A percentile compares a stretch with the other conserved stretches of the same genome.
Conservation (phyloP, 2,329 filamentous ascomycete genomes). For the Corinectria fuckeliana region DNA sequence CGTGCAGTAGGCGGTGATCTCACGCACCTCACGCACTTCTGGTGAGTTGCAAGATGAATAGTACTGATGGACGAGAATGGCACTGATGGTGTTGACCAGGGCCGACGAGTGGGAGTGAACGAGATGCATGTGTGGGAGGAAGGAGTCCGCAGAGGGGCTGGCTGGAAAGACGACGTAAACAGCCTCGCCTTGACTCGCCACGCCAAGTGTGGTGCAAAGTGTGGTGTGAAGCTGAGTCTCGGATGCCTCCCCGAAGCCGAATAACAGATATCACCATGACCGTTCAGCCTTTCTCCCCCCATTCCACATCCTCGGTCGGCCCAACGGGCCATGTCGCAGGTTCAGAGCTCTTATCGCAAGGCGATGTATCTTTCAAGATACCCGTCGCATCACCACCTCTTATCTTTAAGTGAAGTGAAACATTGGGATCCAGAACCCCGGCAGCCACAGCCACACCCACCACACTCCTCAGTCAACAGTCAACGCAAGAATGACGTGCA, state of each 20-base stretch:
- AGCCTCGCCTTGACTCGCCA: not conserved
- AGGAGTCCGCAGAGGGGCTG: constrained; percentile 5
- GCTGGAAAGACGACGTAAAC: not conserved
- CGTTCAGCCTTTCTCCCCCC: not conserved
- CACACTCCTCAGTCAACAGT: constrained; percentile 7
- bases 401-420: constrained; percentile 5
- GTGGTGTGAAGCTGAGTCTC: not conserved
- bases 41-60: not conserved
- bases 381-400: not conserved
- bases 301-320: not conserved
- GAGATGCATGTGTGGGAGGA: not conserved
- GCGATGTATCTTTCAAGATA: not conserved
- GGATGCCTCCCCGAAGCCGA: not conserved
- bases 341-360: not conserved
- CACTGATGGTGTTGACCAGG: constrained; percentile 10
- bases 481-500: constrained; percentile 22
- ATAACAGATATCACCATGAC: not conserved
- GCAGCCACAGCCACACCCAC: constrained; percentile 2
- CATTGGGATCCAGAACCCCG: not conserved
- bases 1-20: constrained; percentile 1
- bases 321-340: not conserved
- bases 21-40: not conserved
- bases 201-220: not conserved
- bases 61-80: not conserved
- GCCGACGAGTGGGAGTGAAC: not conserved